Base-by-base conservation (phyloP, 441 rosid genomes). In the Gossypium lobatum region DNA sequence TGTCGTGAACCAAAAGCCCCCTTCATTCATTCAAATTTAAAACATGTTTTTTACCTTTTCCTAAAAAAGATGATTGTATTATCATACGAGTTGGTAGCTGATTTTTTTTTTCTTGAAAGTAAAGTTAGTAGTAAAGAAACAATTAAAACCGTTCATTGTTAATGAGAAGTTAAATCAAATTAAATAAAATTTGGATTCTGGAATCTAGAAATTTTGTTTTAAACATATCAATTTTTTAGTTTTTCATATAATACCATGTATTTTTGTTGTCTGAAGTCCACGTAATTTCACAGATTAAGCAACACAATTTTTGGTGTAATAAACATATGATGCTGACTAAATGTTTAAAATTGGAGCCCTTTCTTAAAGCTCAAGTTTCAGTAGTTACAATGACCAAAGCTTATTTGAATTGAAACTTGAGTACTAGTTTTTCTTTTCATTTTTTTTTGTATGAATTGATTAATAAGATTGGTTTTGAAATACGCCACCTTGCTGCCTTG, bases 301-400 rank as follows among this genome's bases (percentile, higher is more conserved):
- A 67, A 50, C 23, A 25, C 17, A 67, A 7, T 20, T 67, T 23
- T 67, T 48, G 71, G 57, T 46, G 39, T 46, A 14, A 25, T n/a
- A 67, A 67, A 4, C 8, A 25, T 23, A 23, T 23, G 21, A 46
- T 23, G 58, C 57, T 46, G 25, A 48, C 39, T 25, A 9, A 14
- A 60, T 60, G 42, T 60, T 31, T 34, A 34, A 16, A 62, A 52
- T 28, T 26, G 7, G 45, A 68, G 20, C 34, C 37, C 45, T 9
- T 68, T 68, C 57, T 50, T 42, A 6, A 67, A 20, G 58, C 42
- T 25, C 71, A 67, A 48, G 39, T 68, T 68, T 52, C 25, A 1
- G 10, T 68, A 28, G 25, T 17, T 28, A 28, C 4, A 69, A 31
- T 69, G 46, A 9, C n/a, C 4, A 50, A 64, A 20, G 54, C 5